Conservation (phyloP, 2,329 filamentous ascomycete genomes). For the Phialophora expanda region DNA sequence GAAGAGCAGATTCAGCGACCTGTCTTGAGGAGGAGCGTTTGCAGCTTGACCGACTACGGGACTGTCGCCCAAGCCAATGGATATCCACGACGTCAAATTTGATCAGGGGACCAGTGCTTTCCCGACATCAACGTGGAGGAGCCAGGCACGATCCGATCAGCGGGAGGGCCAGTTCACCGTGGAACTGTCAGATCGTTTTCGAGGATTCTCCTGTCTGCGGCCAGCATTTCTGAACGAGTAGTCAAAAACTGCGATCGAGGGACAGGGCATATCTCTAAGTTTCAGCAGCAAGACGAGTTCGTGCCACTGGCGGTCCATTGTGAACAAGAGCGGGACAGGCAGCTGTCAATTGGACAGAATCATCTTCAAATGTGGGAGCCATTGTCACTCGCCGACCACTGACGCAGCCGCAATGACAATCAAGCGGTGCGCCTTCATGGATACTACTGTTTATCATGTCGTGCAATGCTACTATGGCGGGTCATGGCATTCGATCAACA, state of each 20-base stretch:
- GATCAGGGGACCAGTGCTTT: not conserved
- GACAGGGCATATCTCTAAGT: not conserved
- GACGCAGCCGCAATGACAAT: constrained; percentile 5
- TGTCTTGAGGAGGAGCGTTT: constrained; percentile 15
- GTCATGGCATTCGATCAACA: constrained; percentile 3
- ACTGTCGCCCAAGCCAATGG: not conserved
- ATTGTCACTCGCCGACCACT: not conserved
- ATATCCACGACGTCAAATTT: not conserved
- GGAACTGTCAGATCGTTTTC: not conserved
- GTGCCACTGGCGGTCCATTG: not conserved
- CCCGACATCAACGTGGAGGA: not conserved
- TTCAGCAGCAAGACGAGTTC: not conserved
- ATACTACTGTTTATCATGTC: not conserved
- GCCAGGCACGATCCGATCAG: not conserved
- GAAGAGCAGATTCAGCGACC: constrained; percentile 49
- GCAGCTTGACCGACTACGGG: not conserved
- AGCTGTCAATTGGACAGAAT: not conserved
- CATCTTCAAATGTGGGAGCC: not conserved
- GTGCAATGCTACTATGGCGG: not conserved
- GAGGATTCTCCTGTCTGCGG: not conserved
- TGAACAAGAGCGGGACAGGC: not conserved
- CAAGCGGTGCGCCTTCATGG: not conserved
- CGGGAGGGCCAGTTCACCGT: too few species aligned
- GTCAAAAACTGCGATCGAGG: not conserved
- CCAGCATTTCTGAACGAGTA: not conserved